Conservation (phyloP, 2,329 filamentous ascomycete genomes). For the Cladophialophora carrionii region DNA sequence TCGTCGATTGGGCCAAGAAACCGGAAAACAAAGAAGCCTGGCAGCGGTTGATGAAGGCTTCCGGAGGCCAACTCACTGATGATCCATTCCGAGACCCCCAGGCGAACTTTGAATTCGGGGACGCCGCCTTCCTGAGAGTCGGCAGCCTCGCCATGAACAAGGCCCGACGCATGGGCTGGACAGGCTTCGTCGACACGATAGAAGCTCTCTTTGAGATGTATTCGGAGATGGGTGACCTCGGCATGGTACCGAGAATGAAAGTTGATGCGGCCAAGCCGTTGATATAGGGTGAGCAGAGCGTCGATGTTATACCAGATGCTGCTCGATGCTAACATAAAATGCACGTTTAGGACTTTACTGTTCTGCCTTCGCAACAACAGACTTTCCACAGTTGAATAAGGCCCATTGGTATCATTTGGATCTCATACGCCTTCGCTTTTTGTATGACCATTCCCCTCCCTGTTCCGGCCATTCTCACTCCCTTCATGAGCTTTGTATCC, state of each 20-base stretch:
- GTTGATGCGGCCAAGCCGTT: slow-evolving; percentile 35
- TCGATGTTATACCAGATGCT: background rate
- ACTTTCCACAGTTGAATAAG: background rate
- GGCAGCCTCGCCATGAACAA: slow-evolving; percentile 37
- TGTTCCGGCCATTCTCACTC: too few species aligned
- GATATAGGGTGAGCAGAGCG: slow-evolving; percentile 19
- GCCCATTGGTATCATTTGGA: background rate
- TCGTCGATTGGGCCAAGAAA: slow-evolving; percentile 53
- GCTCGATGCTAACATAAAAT: background rate
- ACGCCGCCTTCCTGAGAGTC: slow-evolving; percentile 33
- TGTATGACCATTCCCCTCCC: too few species aligned
- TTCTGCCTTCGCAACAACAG: background rate
- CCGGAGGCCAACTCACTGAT: slow-evolving; percentile 42
- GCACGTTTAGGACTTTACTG: background rate
- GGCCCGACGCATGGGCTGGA: slow-evolving; percentile 38
- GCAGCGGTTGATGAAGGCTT: slow-evolving; percentile 49
- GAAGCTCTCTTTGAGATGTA: slow-evolving; percentile 39
- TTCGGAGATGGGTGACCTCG: slow-evolving; percentile 35
- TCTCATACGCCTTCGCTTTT: background rate
- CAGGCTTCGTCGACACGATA: slow-evolving; percentile 39
- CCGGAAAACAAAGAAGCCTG: slow-evolving; percentile 52
- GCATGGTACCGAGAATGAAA: slow-evolving; percentile 39
- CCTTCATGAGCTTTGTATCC: background rate
- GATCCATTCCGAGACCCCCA: slow-evolving; percentile 38
- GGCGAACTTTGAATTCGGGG: slow-evolving; percentile 37